Conservation (phyloP, 495 filamentous ascomycete genomes). For the Annulohypoxylon bovei region DNA sequence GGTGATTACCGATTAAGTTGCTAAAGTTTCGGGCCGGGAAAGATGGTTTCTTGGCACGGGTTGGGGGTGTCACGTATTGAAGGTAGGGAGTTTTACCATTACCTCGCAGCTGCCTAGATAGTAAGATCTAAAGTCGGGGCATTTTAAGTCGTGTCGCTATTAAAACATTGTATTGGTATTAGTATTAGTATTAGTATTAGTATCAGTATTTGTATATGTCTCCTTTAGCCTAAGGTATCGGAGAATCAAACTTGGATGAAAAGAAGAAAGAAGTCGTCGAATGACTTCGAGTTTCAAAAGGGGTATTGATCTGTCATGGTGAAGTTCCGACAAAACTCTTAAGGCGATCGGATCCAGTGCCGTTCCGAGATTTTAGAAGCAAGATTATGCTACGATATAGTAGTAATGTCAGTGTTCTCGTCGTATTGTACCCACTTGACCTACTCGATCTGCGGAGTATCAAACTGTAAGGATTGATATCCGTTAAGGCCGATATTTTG, state of each 20-base stretch:
- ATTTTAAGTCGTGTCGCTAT: background rate
- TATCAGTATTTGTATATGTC: background rate
- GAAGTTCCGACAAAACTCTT: constrained; percentile 11
- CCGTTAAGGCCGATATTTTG: background rate
- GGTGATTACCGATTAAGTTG: background rate
- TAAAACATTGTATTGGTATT: background rate
- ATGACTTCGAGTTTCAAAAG: constrained; percentile 25
- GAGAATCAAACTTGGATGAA: background rate
- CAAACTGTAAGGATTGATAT: constrained; percentile 37
- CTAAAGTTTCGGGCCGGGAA: constrained; percentile 5
- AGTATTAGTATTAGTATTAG: too few species aligned
- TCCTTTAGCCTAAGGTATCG: background rate
- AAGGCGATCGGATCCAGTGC: constrained; percentile 19
- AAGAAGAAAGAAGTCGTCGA: constrained; percentile 10
- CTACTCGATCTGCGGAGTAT: constrained; percentile 42
- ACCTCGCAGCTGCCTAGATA: background rate
- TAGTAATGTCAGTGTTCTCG: background rate
- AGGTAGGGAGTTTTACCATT: background rate
- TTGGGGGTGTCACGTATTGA: background rate
- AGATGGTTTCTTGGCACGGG: background rate
- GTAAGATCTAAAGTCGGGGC: background rate
- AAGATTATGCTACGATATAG: constrained; percentile 16
- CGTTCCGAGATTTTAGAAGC: constrained; percentile 29
- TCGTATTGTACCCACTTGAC: constrained; percentile 23
- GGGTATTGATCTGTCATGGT: constrained; percentile 7